Evolutionary conservation across 257 asterid genomes (phyloP).

Genomic region (Solanum peruvianum): DNA sequence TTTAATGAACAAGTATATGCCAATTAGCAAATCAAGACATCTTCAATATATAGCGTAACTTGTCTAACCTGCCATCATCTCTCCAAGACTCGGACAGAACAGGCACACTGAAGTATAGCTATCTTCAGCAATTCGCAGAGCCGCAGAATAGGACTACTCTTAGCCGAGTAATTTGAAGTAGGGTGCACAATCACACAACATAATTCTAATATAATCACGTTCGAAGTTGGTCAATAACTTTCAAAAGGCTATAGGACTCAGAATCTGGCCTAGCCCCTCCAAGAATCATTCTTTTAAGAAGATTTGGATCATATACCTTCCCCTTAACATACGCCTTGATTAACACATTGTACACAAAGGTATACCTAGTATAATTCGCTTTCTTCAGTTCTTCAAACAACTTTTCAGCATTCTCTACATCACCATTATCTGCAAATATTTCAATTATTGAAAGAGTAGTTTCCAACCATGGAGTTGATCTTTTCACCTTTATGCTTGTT

Average conservation of each 20-base stretch:
- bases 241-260: conserved; percentile 74
- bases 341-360: conserved; percentile 66
- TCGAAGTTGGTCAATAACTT: conserved; percentile 55
- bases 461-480: conserved; percentile 82
- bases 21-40: neutral
- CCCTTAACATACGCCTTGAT: conserved; percentile 84
- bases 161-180: neutral
- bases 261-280: conserved; percentile 89
- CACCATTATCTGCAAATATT: conserved; percentile 51
- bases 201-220: conserved; percentile 1
- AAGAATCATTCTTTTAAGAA: conserved; percentile 78
- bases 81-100: neutral
- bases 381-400: conserved; percentile 58
- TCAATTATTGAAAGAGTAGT: conserved; percentile 48
- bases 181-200: neutral
- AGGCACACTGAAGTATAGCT: neutral
- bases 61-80: neutral
- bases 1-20: neutral
- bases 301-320: conserved; percentile 57
- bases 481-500: conserved; percentile 30
- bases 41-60: neutral
- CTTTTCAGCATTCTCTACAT: conserved; percentile 53
- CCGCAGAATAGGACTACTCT: neutral
- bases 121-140: neutral
- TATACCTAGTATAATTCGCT: conserved; percentile 58